Evolutionary conservation across 176 grass and related monocot genomes (phyloP).

Genomic region (Eragrostis curvula): DNA sequence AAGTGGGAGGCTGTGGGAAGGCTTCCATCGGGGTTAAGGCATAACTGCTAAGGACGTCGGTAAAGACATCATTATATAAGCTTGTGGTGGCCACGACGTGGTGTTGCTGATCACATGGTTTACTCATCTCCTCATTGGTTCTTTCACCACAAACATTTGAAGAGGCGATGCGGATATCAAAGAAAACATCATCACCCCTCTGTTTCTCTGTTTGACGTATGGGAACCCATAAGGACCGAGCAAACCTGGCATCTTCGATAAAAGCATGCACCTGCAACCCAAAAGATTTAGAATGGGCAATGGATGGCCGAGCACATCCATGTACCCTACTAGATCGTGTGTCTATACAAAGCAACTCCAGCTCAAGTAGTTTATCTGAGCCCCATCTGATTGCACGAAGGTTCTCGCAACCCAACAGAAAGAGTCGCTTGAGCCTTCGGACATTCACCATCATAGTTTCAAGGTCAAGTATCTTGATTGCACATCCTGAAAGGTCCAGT

Average conservation of each 20-base stretch:
- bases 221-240: not conserved
- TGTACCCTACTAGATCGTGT: not conserved
- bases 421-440: constrained; percentile 4
- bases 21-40: not conserved
- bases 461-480: constrained; percentile 35
- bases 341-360: constrained; percentile 16
- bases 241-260: not conserved
- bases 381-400: not conserved
- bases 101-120: not conserved
- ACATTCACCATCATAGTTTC: not conserved
- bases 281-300: not conserved
- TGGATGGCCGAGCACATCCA: not conserved
- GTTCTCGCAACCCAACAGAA: not conserved
- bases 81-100: not conserved
- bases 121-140: not conserved
- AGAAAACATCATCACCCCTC: no score
- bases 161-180: not conserved
- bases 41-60: no score
- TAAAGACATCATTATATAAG: not conserved
- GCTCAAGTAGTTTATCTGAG: not conserved
- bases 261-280: not conserved
- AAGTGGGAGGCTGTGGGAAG: not conserved
- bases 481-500: not conserved
- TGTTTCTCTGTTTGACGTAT: not conserved
- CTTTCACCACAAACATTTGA: not conserved